Conservation (phyloP, 306 rosid species). For the Quercus rubra region DNA sequence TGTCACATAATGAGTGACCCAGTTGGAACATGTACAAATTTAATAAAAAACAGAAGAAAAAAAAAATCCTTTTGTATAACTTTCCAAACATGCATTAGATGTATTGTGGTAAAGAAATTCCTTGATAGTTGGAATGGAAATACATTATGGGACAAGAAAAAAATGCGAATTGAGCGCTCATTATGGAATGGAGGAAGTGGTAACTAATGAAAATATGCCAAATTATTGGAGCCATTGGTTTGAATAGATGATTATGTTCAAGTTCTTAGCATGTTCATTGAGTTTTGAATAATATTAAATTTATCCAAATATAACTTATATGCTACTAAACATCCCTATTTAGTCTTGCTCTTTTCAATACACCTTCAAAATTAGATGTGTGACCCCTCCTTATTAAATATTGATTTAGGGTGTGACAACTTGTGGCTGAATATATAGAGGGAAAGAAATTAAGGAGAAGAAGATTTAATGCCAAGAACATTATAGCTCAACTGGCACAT, state of each 20-base stretch:
- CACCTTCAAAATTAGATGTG: neutral
- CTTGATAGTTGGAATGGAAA: too few species aligned
- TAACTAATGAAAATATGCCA: neutral
- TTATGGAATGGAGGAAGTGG: neutral
- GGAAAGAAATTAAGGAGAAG: neutral
- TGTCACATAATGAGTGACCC: neutral
- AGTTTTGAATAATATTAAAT: neutral
- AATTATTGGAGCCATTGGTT: neutral
- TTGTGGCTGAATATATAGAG: neutral
- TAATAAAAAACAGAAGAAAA: too few species aligned
- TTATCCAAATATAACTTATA: neutral
- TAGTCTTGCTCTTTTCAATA: neutral
- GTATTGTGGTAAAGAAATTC: too few species aligned
- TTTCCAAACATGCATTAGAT: too few species aligned
- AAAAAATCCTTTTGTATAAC: too few species aligned
- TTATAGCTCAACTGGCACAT: too few species aligned
- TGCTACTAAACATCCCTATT: neutral
- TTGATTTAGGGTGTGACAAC: neutral
- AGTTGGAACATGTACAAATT: too few species aligned
- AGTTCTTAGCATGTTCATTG: neutral
- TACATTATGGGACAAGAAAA: too few species aligned
- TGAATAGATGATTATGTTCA: neutral
- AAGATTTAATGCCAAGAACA: neutral
- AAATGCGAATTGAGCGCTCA: too few species aligned
- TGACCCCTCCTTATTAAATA: conserved; percentile 2